Conservation (phyloP, 345 rosid species). For the Hypericum perforatum region DNA sequence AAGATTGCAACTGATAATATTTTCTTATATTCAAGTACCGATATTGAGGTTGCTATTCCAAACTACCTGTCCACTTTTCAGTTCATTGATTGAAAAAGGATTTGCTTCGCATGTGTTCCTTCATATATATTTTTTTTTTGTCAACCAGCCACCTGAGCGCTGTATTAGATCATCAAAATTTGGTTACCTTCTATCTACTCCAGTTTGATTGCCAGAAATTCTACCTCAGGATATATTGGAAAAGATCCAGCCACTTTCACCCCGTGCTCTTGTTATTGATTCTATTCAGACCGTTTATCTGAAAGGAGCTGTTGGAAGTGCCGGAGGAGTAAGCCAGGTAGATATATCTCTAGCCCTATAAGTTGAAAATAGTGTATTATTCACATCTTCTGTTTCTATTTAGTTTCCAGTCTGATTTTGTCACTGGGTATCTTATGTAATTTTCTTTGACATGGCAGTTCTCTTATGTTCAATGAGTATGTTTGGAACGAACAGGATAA, state of each 20-base stretch:
- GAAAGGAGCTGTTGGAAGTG: constrained; percentile 69
- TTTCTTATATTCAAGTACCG: constrained; percentile 75
- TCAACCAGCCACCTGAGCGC: background rate
- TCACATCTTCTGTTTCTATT: background rate
- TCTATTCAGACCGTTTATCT: constrained; percentile 89
- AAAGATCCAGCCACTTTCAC: constrained; percentile 54
- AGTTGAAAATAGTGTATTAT: background rate
- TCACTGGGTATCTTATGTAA: no score
- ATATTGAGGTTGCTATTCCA: constrained; percentile 53
- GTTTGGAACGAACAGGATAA: background rate
- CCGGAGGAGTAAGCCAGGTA: constrained; percentile 88
- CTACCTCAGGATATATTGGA: constrained; percentile 54
- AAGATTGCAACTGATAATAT: constrained; percentile 50
- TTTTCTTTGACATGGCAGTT: no score
- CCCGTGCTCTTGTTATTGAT: constrained; percentile 69
- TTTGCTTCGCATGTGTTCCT: background rate
- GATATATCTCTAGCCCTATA: constrained; percentile 1
- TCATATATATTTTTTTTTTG: background rate
- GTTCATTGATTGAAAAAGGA: background rate
- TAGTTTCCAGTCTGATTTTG: no score
- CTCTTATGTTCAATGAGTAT: background rate
- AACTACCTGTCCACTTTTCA: background rate
- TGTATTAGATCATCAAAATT: background rate
- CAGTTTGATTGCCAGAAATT: no score
- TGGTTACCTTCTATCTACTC: no score